phyloP scores from a whole-genome alignment of 257 asterid genomes.

The Verbena officinalis region DNA sequence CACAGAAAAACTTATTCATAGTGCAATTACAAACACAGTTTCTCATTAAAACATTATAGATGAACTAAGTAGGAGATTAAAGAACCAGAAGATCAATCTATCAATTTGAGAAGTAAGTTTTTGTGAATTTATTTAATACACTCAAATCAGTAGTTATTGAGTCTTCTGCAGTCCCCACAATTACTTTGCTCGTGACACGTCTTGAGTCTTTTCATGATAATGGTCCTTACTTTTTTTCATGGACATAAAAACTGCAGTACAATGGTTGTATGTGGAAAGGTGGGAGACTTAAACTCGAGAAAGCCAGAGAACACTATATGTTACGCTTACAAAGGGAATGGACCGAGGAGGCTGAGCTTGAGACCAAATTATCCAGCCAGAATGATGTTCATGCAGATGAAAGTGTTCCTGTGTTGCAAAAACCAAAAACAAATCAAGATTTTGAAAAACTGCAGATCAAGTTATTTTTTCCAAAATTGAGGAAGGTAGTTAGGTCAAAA shows the following conservation, averaged over 20 bases:
- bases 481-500: conserved; percentile 57
- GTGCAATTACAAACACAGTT: background rate
- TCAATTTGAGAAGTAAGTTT: background rate
- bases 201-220: conserved; percentile 5
- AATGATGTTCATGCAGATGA: conserved; percentile 37
- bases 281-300: conserved; percentile 84
- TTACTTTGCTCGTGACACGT: conserved; percentile 8
- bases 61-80: background rate
- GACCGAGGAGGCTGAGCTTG: conserved; percentile 67
- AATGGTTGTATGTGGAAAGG: conserved; percentile 98
- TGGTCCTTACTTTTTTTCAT: conserved; percentile 20
- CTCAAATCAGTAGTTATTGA: background rate
- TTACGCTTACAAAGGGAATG: conserved; percentile 66
- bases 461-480: conserved; percentile 73
- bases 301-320: conserved; percentile 80
- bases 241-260: conserved; percentile 54
- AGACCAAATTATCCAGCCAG: conserved; percentile 34
- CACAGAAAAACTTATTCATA: background rate
- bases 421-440: conserved; percentile 41
- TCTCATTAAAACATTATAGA: background rate
- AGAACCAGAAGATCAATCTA: background rate
- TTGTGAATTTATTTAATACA: background rate
- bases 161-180: no score
- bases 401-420: conserved; percentile 35
- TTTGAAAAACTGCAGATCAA: conserved; percentile 57